A percentile compares a stretch with the other conserved stretches of the same genome.
These are phyloP conservation scores for Pelargonium myrrhifolium DNA, from an alignment of 441 rosid genomes.

Conservation along the genomic window DNA sequence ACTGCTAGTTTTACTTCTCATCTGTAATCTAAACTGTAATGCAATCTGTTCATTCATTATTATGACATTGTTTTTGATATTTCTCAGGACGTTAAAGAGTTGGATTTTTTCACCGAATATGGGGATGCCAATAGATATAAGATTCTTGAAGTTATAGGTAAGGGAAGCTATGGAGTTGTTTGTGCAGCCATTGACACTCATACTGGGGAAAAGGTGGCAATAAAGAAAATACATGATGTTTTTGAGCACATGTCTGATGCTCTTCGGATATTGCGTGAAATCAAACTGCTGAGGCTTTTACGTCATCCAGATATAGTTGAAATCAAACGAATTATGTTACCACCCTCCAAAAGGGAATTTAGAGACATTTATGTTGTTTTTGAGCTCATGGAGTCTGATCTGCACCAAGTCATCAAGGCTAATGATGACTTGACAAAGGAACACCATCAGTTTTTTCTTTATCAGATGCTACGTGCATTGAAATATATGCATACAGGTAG, in stretches of 20 bases:
- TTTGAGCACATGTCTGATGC: slow-evolving; percentile 83
- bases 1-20: background rate
- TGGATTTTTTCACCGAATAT: slow-evolving; percentile 85
- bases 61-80: no score
- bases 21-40: background rate
- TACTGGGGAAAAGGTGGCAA: slow-evolving; percentile 25
- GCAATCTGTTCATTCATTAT: no score
- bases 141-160: slow-evolving; percentile 85
- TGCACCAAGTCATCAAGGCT: slow-evolving; percentile 96
- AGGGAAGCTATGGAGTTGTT: slow-evolving; percentile 98
- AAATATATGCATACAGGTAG: slow-evolving; percentile 37
- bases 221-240: slow-evolving; percentile 27
- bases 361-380: slow-evolving; percentile 90
- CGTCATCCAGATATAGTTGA: slow-evolving; percentile 94
- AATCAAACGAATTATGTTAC: slow-evolving; percentile 86
- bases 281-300: slow-evolving; percentile 73
- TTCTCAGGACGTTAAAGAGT: slow-evolving; percentile 51
- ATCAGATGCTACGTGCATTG: slow-evolving; percentile 88
- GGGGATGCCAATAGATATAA: slow-evolving; percentile 88
- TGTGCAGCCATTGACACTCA: slow-evolving; percentile 74
- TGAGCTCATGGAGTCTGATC: slow-evolving; percentile 98
- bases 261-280: slow-evolving; percentile 78
- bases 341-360: slow-evolving; percentile 90
- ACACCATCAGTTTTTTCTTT: slow-evolving; percentile 93
- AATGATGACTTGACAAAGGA: slow-evolving; percentile 88